phyloP scores from a whole-genome alignment of 179 eudicot genomes.

The Silene noctiflora region DNA sequence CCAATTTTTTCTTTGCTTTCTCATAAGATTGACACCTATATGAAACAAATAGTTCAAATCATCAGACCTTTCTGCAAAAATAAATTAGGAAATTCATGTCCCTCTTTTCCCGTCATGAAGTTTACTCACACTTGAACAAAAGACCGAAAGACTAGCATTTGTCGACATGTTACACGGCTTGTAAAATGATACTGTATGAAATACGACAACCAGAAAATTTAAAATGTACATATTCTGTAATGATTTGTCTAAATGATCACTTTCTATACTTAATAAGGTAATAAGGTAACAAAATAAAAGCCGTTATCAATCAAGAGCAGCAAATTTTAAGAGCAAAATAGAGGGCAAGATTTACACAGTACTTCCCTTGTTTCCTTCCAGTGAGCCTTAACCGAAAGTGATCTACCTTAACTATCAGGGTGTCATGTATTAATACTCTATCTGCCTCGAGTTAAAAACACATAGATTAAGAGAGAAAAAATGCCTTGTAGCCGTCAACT shows the following conservation, averaged over 20 bases:
- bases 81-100: not conserved
- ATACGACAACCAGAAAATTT: not conserved
- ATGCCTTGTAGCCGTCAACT: too few species aligned
- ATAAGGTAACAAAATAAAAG: too few species aligned
- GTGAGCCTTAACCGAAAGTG: not conserved
- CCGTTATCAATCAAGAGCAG: not conserved
- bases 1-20: slow-evolving; percentile 84
- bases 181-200: not conserved
- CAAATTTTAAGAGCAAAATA: not conserved
- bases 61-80: not conserved
- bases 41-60: slow-evolving; percentile 14
- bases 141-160: not conserved
- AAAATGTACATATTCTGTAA: not conserved
- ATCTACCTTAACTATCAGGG: not conserved
- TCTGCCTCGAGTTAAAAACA: too few species aligned
- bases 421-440: too few species aligned
- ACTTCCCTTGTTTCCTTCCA: not conserved
- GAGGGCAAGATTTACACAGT: not conserved
- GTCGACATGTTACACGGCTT: not conserved
- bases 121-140: not conserved
- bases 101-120: not conserved
- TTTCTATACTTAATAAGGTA: too few species aligned
- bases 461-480: too few species aligned
- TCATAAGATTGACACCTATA: slow-evolving; percentile 80
- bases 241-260: too few species aligned